Evolutionary conservation across 495 filamentous ascomycete genomes (phyloP), one percentile per base, ranked within the genome.

Genomic region (Daldinia decipiens): DNA sequence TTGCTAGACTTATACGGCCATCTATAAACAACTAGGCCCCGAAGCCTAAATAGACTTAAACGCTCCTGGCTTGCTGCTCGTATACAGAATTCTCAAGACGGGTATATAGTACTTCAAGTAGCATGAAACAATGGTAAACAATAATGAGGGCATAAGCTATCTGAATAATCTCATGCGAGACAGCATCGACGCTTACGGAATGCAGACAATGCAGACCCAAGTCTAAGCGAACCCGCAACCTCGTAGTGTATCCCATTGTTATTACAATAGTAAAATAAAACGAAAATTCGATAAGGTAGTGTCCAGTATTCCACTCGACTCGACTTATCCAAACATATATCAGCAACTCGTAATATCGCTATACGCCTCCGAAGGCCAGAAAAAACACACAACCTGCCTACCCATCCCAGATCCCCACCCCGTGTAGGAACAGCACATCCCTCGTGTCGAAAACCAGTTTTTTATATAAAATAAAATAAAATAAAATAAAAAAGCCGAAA

Each of bases 131-230:
- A 5, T 19, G 3, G 31, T 62, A 52, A 52, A 26, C 43, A 27
- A 36, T 17, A 62, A 51, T 29, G 31, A 53, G 29, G 26, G 31
- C 15, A 40, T 40, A 50, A 19, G 27, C 26, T 65, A 65, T 57
- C 62, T 47, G 15, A 21, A 63, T 62, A 52, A 26, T 47, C 26
- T 31, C 15, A 43, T 31, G n/a, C 59, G 51, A 57, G 52, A 58
- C 29, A 40, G 36, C 32, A 9, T 21, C 32, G n/a, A 47, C 38
- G 19, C 38, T 52, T 24, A 24, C 40, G 21, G 36, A 36, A 13
- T 36, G 53, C 26, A 68, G 32, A 40, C 7, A 36, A 13, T 36
- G 53, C 26, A 68, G 32, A 40, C 7, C 47, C 27, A 39, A 62
- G 65, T 34, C 57, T 47, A 24, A 58, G n/a, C 45, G 52, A 36